A percentile compares a stretch with the other conserved stretches of the same genome.
These are phyloP conservation scores for Parascedosporium putredinis DNA, from an alignment of 2,329 filamentous ascomycete species.

Conservation along the genomic window DNA sequence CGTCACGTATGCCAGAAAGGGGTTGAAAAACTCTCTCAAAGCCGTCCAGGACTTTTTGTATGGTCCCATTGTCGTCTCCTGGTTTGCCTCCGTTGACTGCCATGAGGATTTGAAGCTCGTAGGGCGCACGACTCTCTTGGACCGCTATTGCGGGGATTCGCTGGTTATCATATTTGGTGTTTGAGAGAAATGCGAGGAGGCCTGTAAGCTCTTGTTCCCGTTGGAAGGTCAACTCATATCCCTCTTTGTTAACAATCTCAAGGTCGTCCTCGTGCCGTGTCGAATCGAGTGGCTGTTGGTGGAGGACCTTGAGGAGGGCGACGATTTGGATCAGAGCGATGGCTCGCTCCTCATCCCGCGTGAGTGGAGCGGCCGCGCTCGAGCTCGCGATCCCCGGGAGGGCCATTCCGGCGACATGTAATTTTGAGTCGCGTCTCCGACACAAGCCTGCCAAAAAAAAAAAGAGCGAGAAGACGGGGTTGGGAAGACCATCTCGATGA, in stretches of 20 bases:
- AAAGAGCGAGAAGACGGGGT: no score
- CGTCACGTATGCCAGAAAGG: background rate
- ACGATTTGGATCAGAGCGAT: no score
- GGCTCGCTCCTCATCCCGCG: no score
- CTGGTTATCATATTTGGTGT: constrained; percentile 17
- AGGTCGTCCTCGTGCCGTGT: constrained; percentile 10
- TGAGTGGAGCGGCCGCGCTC: no score
- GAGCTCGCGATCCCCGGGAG: no score
- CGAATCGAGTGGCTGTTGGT: constrained; percentile 15
- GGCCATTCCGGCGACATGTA: no score
- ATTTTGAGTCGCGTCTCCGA: no score
- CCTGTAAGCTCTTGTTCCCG: constrained; percentile 20
- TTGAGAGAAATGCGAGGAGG: constrained; percentile 23
- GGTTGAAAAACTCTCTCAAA: background rate
- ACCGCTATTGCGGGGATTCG: constrained; percentile 25
- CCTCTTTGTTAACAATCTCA: constrained; percentile 5
- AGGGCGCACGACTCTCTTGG: constrained; percentile 14
- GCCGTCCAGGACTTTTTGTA: background rate
- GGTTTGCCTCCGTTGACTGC: background rate
- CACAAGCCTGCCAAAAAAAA: no score
- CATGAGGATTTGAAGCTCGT: background rate
- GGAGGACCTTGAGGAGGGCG: constrained; percentile 17
- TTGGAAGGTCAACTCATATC: constrained; percentile 20
- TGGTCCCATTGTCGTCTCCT: background rate
- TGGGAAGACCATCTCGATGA: no score